These are phyloP conservation scores for Botrytis porri DNA, from an alignment of 2,329 filamentous ascomycete species.

Conservation along the genomic window DNA sequence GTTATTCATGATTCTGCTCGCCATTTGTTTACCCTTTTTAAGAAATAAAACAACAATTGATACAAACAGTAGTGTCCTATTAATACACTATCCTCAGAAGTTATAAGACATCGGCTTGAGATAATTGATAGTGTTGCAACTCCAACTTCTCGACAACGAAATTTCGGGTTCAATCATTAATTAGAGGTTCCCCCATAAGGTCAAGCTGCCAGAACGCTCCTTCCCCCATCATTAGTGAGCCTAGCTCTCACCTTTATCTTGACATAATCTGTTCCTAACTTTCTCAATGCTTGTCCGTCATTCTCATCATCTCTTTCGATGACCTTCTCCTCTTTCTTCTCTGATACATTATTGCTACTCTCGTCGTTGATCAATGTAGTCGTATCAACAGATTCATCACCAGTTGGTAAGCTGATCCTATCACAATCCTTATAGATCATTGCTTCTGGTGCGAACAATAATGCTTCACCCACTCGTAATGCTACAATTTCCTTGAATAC, in stretches of 20 bases:
- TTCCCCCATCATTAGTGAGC: slow-evolving; percentile 10
- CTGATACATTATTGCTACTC: too few relatives aligned
- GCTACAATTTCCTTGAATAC: slow-evolving; percentile 42
- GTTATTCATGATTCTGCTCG: neutral
- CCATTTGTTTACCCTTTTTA: neutral
- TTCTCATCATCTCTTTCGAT: neutral
- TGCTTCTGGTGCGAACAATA: slow-evolving; percentile 49
- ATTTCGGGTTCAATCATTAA: neutral
- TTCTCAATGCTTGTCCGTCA: neutral
- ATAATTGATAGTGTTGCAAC: neutral
- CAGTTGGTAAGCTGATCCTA: neutral
- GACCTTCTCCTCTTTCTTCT: too few relatives aligned
- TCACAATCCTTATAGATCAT: slow-evolving; percentile 35
- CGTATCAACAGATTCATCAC: neutral
- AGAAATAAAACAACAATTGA: neutral
- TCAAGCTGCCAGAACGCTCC: slow-evolving; percentile 3
- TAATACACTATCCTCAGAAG: neutral
- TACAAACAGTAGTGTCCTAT: neutral
- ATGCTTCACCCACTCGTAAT: slow-evolving; percentile 48
- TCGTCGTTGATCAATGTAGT: neutral
- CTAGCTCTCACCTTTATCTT: slow-evolving; percentile 2
- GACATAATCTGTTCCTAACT: neutral
- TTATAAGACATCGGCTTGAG: neutral
- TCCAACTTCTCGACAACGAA: neutral
- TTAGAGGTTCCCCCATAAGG: neutral